Percentiles rank a stretch among this genome's conserved stretches.
Evolutionary conservation across 345 rosid species (phyloP).

Genomic region (Brassica cretica): DNA sequence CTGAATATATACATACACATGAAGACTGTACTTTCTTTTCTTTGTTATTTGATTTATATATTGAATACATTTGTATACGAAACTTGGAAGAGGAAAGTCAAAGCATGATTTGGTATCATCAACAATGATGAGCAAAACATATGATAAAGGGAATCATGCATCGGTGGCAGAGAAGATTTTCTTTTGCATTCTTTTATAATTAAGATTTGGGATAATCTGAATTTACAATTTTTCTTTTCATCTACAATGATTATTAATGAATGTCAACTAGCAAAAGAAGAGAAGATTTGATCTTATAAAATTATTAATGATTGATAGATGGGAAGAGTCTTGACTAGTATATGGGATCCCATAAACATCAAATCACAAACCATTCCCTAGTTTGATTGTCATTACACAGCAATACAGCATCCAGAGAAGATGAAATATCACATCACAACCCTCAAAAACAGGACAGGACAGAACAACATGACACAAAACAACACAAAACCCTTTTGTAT

Average conservation of each 20-base stretch:
- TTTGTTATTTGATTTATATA: background rate
- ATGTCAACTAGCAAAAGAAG: background rate
- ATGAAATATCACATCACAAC: slow-evolving; percentile 31
- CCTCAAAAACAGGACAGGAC: slow-evolving; percentile 14
- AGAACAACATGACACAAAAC: background rate
- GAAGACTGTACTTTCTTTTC: background rate
- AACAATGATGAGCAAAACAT: background rate
- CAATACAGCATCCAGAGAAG: slow-evolving; percentile 32
- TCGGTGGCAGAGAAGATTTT: background rate
- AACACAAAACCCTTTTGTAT: slow-evolving; percentile 27
- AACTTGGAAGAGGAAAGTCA: background rate
- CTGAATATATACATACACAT: slow-evolving; percentile 14
- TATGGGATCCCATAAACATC: slow-evolving; percentile 32
- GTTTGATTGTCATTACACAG: slow-evolving; percentile 36
- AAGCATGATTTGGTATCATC: background rate
- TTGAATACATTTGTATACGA: background rate
- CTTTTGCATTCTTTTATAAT: background rate
- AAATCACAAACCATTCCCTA: slow-evolving; percentile 32
- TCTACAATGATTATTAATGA: background rate
- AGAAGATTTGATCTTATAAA: background rate
- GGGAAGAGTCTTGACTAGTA: background rate
- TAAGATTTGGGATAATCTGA: background rate
- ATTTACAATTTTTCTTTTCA: background rate
- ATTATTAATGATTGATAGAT: background rate
- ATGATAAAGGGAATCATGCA: background rate